Conservation (phyloP, 2,329 filamentous ascomycete species). For the Diaporthe batatas region DNA sequence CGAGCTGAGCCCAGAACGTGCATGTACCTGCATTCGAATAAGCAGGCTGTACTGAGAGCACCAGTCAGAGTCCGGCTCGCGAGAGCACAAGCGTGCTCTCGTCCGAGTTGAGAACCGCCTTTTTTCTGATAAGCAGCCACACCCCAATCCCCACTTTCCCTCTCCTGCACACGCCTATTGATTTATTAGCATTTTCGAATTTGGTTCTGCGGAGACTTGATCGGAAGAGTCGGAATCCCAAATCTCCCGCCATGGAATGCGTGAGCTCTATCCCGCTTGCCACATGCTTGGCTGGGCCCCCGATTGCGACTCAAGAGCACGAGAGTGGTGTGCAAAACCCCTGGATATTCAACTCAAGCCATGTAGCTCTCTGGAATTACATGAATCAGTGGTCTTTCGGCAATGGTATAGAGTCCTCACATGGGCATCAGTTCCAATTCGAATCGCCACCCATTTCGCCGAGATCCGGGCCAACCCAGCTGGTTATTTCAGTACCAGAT, state of each 20-base stretch:
- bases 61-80: not conserved
- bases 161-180: not conserved
- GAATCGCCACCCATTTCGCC: not conserved
- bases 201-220: too few species aligned
- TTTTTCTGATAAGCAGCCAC: not conserved
- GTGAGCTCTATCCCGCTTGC: not conserved
- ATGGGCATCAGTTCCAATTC: not conserved
- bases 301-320: not conserved
- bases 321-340: not conserved
- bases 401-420: not conserved
- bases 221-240: not conserved
- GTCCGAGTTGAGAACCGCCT: not conserved
- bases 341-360: not conserved
- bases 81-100: not conserved
- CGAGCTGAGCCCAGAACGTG: not conserved
- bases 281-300: not conserved
- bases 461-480: not conserved
- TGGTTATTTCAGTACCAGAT: not conserved
- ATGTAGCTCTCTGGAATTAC: not conserved
- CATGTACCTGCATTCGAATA: not conserved
- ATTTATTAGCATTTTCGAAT: not conserved
- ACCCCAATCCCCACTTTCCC: not conserved
- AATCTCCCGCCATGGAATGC: not conserved
- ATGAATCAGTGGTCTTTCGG: slow-evolving; percentile 1
- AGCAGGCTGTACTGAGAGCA: not conserved